A percentile compares a stretch with the other conserved stretches of the same genome.
phyloP scores from a whole-genome alignment of 495 filamentous ascomycete genomes.

The Aeminium ludgeri region DNA sequence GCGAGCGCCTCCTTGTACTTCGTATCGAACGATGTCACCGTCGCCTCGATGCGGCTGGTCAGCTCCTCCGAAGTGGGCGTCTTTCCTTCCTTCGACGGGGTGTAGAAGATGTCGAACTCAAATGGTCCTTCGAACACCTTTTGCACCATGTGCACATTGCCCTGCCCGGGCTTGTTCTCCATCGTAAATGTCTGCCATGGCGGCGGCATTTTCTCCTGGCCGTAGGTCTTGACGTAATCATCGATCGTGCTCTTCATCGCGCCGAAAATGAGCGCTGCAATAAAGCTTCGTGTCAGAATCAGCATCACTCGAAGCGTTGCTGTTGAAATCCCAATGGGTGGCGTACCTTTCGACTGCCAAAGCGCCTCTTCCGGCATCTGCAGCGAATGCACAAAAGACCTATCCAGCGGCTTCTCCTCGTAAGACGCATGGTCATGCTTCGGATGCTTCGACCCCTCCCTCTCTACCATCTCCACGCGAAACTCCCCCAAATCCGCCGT shows the following conservation, averaged over 20 bases:
- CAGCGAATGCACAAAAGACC: slow-evolving; percentile 56
- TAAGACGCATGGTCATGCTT: slow-evolving; percentile 44
- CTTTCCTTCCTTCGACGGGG: slow-evolving; percentile 53
- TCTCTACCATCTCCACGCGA: slow-evolving; percentile 57
- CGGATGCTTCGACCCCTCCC: slow-evolving; percentile 41
- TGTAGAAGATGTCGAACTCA: slow-evolving; percentile 86
- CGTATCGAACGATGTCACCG: slow-evolving; percentile 50
- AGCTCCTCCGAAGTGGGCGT: slow-evolving; percentile 49
- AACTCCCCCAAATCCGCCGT: slow-evolving; percentile 69
- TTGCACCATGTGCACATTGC: slow-evolving; percentile 80
- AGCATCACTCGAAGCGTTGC: slow-evolving; percentile 14
- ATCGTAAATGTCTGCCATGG: slow-evolving; percentile 77
- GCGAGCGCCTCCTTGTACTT: slow-evolving; percentile 58
- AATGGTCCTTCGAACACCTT: slow-evolving; percentile 85
- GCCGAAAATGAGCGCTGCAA: slow-evolving; percentile 46
- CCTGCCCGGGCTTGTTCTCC: slow-evolving; percentile 44
- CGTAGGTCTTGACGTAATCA: slow-evolving; percentile 46
- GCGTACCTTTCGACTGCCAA: slow-evolving; percentile 68
- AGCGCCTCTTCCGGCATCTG: slow-evolving; percentile 48
- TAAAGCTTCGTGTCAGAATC: slow-evolving; percentile 14
- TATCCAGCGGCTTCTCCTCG: slow-evolving; percentile 55
- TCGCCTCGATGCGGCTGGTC: slow-evolving; percentile 46
- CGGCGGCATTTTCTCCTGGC: slow-evolving; percentile 56
- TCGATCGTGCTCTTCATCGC: slow-evolving; percentile 66
- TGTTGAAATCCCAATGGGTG: background rate